phyloP scores from a whole-genome alignment of 768 basidiomycete species.

The Kwoniella sp. region DNA sequence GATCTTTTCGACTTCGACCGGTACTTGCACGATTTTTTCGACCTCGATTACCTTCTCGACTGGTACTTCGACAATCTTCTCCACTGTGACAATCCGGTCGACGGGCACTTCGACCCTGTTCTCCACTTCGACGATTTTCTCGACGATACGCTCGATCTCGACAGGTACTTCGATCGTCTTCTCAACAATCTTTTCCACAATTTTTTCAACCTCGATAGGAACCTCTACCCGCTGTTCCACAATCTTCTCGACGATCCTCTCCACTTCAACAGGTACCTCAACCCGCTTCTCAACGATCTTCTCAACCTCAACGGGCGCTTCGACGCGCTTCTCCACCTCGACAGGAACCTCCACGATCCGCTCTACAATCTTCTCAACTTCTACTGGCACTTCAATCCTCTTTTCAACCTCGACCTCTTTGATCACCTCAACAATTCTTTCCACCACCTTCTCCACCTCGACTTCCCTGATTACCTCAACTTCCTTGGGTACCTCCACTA shows the following conservation, averaged over 20 bases:
- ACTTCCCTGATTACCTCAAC: slow-evolving; percentile 48
- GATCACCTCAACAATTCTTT: slow-evolving; percentile 38
- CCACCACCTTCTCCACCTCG: slow-evolving; percentile 44
- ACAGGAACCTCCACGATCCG: slow-evolving; percentile 31
- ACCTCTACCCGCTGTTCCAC: slow-evolving; percentile 39
- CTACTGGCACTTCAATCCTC: slow-evolving; percentile 35
- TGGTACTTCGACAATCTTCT: slow-evolving; percentile 34
- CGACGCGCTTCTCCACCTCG: slow-evolving; percentile 45
- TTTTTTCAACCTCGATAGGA: slow-evolving; percentile 38
- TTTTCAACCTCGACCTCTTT: slow-evolving; percentile 41
- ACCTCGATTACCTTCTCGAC: slow-evolving; percentile 40
- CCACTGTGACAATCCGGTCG: slow-evolving; percentile 40
- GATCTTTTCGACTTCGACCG: slow-evolving; percentile 48
- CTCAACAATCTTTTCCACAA: slow-evolving; percentile 44
- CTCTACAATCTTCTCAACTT: slow-evolving; percentile 38
- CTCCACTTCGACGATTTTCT: slow-evolving; percentile 46
- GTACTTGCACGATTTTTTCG: slow-evolving; percentile 36
- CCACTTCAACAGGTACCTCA: slow-evolving; percentile 43
- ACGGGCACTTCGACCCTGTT: slow-evolving; percentile 44
- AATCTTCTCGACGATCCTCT: slow-evolving; percentile 40
- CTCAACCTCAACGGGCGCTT: slow-evolving; percentile 23
- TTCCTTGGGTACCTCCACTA: slow-evolving; percentile 26
- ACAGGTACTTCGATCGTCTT: slow-evolving; percentile 29
- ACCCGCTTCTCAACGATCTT: slow-evolving; percentile 48
- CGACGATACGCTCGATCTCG: slow-evolving; percentile 47